Base-by-base conservation (phyloP, 257 asterid genomes). In the Agastache rugosa region DNA sequence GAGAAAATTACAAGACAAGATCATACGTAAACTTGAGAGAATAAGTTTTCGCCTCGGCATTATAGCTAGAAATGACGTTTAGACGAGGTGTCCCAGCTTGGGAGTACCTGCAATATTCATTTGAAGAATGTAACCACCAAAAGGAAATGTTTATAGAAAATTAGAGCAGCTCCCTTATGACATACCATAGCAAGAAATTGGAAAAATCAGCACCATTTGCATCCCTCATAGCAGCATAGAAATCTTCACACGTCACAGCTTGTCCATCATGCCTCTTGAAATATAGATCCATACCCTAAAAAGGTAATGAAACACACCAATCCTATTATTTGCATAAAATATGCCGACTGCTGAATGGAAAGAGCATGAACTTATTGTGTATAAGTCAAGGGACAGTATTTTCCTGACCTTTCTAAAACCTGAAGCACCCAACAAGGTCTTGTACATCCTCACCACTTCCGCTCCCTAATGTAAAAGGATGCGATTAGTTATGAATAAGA, bases 221-320 rank as follows among this genome's bases (percentile, higher is more conserved):
- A 89, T 92, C 99, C 79, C 96, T 84, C 99, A 95, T 95, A 71
- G 99, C 96, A 63, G 98, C 96, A 82, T 80, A 90, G 78, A 92
- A 88, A 75, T 92, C 95, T 83, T 92, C 97, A 25, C 97, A 91
- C 11, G 91, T 88, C 81, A 92, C 97, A 39, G 97, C 96, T 79
- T 90, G 95, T 67, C 95, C 97, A 68, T 90, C 97, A n/a, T 90
- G 97, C 85, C 96, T 84, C 82, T 88, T 72, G 79, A 92, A 88
- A 78, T 90, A 92, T 62, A 90, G 84, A 79, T 92, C 96, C 91
- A 88, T 92, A 51, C 97, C 97, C 97, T 92, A 80, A 54, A 67
- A 83, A 8, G 69, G 20, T 61, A 11, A 17, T 71, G 53, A 78
- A 35, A 59, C 51, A 63, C 16, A 23, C 15, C 34, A 17, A 22